phyloP scores from a whole-genome alignment of 148 eudicot genomes.

The Fallopia convolvulus region DNA sequence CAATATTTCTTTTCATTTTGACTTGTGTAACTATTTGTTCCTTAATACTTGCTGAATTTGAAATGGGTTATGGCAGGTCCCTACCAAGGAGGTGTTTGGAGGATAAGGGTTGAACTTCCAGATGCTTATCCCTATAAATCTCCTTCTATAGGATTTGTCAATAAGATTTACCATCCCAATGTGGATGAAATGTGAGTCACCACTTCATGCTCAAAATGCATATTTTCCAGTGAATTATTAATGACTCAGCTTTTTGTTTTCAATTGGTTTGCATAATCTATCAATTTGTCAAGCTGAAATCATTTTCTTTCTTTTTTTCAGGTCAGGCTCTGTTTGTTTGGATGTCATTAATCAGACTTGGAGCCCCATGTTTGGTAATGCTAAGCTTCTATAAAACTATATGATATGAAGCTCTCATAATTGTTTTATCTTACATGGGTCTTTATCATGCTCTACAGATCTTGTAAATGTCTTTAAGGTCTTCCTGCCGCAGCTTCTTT shows the following conservation, averaged over 20 bases:
- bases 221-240: background rate
- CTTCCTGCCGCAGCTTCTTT: constrained; percentile 92
- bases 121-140: constrained; percentile 95
- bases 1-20: background rate
- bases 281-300: background rate
- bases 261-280: background rate
- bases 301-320: constrained; percentile 23
- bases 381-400: background rate
- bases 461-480: constrained; percentile 85
- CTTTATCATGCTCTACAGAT: constrained; percentile 38
- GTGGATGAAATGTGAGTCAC: constrained; percentile 79
- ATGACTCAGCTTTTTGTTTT: background rate
- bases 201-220: background rate
- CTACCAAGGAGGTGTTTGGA: constrained; percentile 89
- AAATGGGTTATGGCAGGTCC: constrained; percentile 45
- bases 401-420: background rate
- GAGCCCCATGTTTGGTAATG: constrained; percentile 93
- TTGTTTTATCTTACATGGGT: constrained; percentile 3
- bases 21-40: background rate
- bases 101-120: constrained; percentile 76
- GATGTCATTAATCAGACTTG: constrained; percentile 90
- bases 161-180: constrained; percentile 91
- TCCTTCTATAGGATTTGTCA: constrained; percentile 78
- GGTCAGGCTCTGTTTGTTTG: constrained; percentile 92
- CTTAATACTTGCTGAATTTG: background rate